Base-by-base conservation (phyloP, 2,329 filamentous ascomycete species). In the Uncinocarpus reesii region DNA sequence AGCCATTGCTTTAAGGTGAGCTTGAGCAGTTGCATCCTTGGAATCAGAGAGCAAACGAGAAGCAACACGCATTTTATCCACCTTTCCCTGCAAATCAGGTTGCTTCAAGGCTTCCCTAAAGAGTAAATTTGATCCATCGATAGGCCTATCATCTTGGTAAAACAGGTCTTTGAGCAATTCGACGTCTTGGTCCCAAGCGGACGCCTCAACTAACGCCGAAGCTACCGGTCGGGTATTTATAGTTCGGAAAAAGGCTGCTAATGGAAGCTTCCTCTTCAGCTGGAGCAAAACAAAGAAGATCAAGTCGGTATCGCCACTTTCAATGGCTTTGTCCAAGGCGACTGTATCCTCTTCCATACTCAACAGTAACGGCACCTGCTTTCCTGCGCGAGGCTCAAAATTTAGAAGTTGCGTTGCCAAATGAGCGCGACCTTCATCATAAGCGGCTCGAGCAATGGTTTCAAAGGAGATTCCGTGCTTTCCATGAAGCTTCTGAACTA, bases 301-400 rank as follows among this genome's bases (percentile, higher is more conserved):
- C 1, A 98, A 76, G 57, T 98, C 92, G 0, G 89, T 90, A 61
- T 98, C 92, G 15, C 90, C 90, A 52, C 86, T 94, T 63, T 95
- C 88, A 51, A 96, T 86, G 7, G 92, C 90, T 65, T 96, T 98
- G 71, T 96, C 90, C 0, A 98, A 77, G 0, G 92, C 92, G 34
- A 96, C 80, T 55, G 89, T 86, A 55, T 95, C 90, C 65, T 98
- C 89, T 58, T 95, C 89, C 86, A 96, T 95, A 63, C 79, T 88
- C 35, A 98, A 73, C 1, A 98, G 77, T 2, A 98, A 76, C 0
- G 92, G 92, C 0, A 98, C 92, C 66, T 98, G 92, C 55, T 90
- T 86, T n/a, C 90, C 92, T 1, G 88, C 90, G 49, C 92, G 80
- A 7, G 90, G 88, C 61, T 98, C 92, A 60, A 95, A 85, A 59